Conservation (phyloP, 176 grass and related monocot species). For the Eragrostis nindensis region DNA sequence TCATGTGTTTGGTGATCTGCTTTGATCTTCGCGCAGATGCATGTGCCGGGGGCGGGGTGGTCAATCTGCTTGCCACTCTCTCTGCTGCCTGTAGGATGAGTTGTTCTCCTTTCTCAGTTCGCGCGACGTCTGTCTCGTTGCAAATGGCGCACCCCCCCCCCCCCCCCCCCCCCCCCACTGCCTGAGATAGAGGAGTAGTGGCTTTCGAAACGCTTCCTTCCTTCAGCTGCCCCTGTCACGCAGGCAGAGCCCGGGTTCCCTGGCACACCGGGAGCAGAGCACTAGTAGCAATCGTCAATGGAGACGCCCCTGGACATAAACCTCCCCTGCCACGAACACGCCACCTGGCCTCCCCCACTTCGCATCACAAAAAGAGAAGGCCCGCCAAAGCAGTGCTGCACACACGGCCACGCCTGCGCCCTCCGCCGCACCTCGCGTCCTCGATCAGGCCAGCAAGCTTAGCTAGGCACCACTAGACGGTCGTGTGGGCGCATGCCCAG, state of each 20-base stretch:
- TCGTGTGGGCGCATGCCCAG: background rate
- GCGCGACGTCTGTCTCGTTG: background rate
- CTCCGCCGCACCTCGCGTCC: background rate
- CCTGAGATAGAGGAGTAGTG: no score
- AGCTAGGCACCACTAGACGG: background rate
- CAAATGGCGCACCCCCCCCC: background rate
- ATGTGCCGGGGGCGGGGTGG: no score
- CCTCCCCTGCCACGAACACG: background rate
- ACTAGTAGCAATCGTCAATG: background rate
- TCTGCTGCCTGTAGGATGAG: no score
- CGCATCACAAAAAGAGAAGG: conserved; percentile 14
- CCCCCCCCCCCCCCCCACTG: no score
- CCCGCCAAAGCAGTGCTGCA: background rate
- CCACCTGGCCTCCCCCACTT: conserved; percentile 12
- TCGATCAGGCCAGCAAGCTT: background rate
- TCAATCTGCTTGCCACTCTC: no score
- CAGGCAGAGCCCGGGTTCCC: background rate
- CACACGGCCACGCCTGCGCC: background rate
- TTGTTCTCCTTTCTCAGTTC: background rate
- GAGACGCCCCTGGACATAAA: background rate
- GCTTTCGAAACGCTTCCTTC: background rate
- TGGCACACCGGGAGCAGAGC: background rate
- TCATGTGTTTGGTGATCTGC: no score
- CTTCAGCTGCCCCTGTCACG: background rate
- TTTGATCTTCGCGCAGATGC: no score